Conservation (phyloP, 2,329 filamentous ascomycete genomes). For the Dactylellina cionopaga region DNA sequence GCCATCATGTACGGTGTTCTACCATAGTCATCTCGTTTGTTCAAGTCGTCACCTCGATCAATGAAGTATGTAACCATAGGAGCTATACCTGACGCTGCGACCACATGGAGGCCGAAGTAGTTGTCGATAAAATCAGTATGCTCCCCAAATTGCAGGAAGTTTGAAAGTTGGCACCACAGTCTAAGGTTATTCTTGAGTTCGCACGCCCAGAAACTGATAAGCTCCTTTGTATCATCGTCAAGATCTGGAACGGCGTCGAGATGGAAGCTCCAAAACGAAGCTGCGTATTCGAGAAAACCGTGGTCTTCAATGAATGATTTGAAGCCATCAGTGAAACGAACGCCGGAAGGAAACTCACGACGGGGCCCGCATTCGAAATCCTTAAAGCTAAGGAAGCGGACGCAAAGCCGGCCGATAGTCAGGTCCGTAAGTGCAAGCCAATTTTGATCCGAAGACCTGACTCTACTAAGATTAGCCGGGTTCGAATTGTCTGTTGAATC, state of each 20-base stretch:
- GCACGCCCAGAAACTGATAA: not conserved
- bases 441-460: conserved; percentile 7
- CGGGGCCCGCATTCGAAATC: conserved; percentile 21
- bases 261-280: conserved; percentile 9
- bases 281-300: conserved; percentile 14
- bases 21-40: conserved; percentile 11
- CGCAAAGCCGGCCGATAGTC: conserved; percentile 19
- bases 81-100: not conserved
- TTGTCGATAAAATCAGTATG: conserved; percentile 3
- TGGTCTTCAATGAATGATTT: conserved; percentile 17
- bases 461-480: not conserved
- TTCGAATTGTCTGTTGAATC: not conserved
- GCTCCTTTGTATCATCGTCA: conserved; percentile 14
- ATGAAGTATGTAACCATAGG: conserved; percentile 29
- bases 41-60: not conserved
- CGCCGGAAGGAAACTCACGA: not conserved
- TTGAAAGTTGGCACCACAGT: not conserved
- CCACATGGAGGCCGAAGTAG: conserved; percentile 1
- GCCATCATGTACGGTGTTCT: conserved; percentile 6
- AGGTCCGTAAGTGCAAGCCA: too few species aligned
- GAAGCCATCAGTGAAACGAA: conserved; percentile 7
- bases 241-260: conserved; percentile 1
- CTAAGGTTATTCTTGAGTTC: conserved; percentile 22
- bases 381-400: conserved; percentile 24
- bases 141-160: not conserved